Percentiles rank a stretch among this genome's conserved stretches.
These are phyloP conservation scores for Chiua virens DNA, from an alignment of 768 basidiomycete genomes.

Conservation along the genomic window DNA sequence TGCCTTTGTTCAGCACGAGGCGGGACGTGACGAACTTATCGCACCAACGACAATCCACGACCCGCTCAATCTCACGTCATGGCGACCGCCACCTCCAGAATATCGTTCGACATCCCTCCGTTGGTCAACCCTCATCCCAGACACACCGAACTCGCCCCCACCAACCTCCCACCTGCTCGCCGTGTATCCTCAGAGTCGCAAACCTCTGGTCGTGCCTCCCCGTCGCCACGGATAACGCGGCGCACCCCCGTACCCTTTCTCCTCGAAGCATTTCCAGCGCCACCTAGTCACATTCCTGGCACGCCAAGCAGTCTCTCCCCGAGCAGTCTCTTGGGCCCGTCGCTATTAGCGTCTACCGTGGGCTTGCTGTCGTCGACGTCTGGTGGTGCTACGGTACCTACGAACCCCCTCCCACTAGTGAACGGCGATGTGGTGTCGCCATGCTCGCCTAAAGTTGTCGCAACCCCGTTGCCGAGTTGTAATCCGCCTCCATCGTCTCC, in stretches of 20 bases:
- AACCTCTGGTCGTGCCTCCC: constrained; percentile 23
- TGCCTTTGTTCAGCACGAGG: background rate
- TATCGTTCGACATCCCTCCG: constrained; percentile 18
- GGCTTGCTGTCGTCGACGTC: constrained; percentile 7
- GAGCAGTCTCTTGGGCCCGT: constrained; percentile 6
- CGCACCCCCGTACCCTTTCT: constrained; percentile 34
- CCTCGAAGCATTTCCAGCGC: constrained; percentile 38
- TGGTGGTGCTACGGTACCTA: background rate
- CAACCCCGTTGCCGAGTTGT: background rate
- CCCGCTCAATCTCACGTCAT: constrained; percentile 2
- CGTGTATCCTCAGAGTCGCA: constrained; percentile 31
- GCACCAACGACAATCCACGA: constrained; percentile 10
- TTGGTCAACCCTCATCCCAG: constrained; percentile 7
- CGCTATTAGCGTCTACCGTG: constrained; percentile 13
- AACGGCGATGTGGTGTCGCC: constrained; percentile 10
- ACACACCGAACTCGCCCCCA: constrained; percentile 11
- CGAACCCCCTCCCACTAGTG: background rate
- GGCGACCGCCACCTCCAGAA: constrained; percentile 18
- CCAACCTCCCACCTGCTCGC: constrained; percentile 4
- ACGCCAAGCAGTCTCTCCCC: constrained; percentile 15
- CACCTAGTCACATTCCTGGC: constrained; percentile 34
- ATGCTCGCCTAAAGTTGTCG: constrained; percentile 10
- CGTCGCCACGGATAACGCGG: constrained; percentile 27
- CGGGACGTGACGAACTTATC: constrained; percentile 13
- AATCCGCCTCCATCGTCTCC: constrained; percentile 63